phyloP scores from a whole-genome alignment of 140 eudicot species.

The Erigeron philadelphicus region DNA sequence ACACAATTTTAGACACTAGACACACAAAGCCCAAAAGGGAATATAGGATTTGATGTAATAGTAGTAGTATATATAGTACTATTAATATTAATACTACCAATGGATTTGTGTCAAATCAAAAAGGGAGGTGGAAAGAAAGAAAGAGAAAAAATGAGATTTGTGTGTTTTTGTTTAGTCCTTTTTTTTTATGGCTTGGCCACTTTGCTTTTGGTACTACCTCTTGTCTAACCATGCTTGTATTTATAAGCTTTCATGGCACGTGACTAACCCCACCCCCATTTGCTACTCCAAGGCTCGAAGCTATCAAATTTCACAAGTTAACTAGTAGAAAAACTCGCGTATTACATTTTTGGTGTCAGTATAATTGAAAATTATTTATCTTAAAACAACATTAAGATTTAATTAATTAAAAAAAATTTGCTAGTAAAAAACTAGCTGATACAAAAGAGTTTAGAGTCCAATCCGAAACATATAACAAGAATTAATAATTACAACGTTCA shows the following conservation, averaged over 20 bases:
- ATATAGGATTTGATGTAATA: conserved; percentile 25
- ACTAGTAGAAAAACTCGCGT: too few relatives aligned
- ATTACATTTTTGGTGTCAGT: too few relatives aligned
- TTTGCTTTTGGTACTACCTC: conserved; percentile 31
- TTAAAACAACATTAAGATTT: too few relatives aligned
- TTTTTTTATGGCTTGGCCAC: conserved; percentile 29
- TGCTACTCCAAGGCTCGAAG: conserved; percentile 33
- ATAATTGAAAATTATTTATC: too few relatives aligned
- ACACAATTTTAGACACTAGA: conserved; percentile 16
- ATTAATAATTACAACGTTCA: too few relatives aligned
- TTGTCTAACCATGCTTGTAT: conserved; percentile 39
- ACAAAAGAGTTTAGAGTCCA: too few relatives aligned
- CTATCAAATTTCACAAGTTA: neutral
- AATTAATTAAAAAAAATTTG: too few relatives aligned
- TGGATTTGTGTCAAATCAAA: conserved; percentile 39
- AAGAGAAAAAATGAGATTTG: conserved; percentile 1
- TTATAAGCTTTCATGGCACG: conserved; percentile 50
- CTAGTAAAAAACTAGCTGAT: too few relatives aligned
- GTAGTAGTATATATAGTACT: conserved; percentile 23
- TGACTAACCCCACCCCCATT: conserved; percentile 38
- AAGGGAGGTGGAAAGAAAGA: conserved; percentile 5
- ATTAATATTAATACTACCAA: conserved; percentile 1
- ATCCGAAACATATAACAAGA: too few relatives aligned
- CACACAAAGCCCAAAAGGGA: conserved; percentile 19
- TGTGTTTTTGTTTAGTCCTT: conserved; percentile 1